Evolutionary conservation across 2,329 filamentous ascomycete species (phyloP), one percentile per base, ranked within the genome.

Genomic region (Diaporthe batatas): DNA sequence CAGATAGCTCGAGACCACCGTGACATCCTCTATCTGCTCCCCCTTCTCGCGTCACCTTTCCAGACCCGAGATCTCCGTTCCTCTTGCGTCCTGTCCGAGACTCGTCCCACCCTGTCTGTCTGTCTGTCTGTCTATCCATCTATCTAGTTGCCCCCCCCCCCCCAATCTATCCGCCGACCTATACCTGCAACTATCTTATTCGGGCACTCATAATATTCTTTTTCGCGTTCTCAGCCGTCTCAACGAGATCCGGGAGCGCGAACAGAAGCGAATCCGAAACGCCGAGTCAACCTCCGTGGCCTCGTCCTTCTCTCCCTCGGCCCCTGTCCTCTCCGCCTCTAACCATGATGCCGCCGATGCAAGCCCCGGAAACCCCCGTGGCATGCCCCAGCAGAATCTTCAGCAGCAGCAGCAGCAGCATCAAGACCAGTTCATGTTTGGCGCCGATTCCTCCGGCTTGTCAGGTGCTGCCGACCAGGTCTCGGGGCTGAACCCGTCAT

Each of bases 181-280:
- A 36, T 44, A 32, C 7, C 29, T 67, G n/a, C 32, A 53, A 51
- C 47, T 53, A 47, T 32, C 47, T 53, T 53, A 47, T 49, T 29
- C 36, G 44, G 62, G 44, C 44, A 53, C 62, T 67, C n/a, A 67
- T 67, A 44, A 53, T 67, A n/a, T 64, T 42, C 11, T 57, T 67
- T 32, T n/a, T 42, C 36, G 34, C 53, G 32, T 25, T 29, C 14
- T 16, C 53, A 72, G 70, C 23, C 70, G 70, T 58, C 70, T 72
- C 59, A 72, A 72, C 23, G 70, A 72, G 70, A 72, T 72, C 51
- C 70, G 70, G 49, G 70, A 67, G 39, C 70, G 70, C 18, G 70
- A 72, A 39, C 70, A 72, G 59, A 64, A 67, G 59, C 70, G 69
- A 8, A 65, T 53, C 23, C 58, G 49, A 55, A 53, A 59, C 49